Evolutionary conservation across 345 rosid species (phyloP).

Genomic region (Boechera divaricarpa): DNA sequence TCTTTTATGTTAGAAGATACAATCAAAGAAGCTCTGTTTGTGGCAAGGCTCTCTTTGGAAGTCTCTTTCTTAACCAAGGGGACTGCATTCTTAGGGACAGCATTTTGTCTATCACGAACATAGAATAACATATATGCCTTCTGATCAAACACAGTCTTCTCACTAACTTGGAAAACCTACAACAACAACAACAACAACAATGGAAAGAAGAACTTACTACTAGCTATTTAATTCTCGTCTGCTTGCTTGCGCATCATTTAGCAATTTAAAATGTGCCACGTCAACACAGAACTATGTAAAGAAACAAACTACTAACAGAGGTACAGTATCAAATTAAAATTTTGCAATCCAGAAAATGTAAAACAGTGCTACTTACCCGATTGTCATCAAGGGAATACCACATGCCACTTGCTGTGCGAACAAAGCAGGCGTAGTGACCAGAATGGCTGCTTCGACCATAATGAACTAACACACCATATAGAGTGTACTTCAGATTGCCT

Average conservation of each 20-base stretch:
- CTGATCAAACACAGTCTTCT: constrained; percentile 77
- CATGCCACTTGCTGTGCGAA: constrained; percentile 90
- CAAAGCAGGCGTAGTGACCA: constrained; percentile 91
- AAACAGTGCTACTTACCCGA: constrained; percentile 56
- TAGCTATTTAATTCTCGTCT: constrained; percentile 9
- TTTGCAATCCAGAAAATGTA: constrained; percentile 29
- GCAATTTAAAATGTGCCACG: neutral
- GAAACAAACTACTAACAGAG: constrained; percentile 1
- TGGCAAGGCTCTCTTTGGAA: constrained; percentile 46
- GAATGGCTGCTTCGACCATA: constrained; percentile 85
- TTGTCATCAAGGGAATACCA: constrained; percentile 97
- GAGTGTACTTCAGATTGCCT: constrained; percentile 84
- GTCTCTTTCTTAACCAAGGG: constrained; percentile 55
- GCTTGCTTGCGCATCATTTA: neutral
- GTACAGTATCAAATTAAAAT: constrained; percentile 28
- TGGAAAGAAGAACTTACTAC: constrained; percentile 19
- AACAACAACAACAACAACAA: constrained; percentile 43
- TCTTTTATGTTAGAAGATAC: constrained; percentile 46
- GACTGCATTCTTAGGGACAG: constrained; percentile 51
- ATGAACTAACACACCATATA: constrained; percentile 94
- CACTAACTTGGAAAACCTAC: constrained; percentile 87
- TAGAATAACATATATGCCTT: constrained; percentile 98
- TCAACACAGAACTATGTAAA: constrained; percentile 11
- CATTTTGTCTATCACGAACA: constrained; percentile 79
- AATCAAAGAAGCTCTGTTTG: constrained; percentile 44